Evolutionary conservation across 2,329 filamentous ascomycete genomes (phyloP), one percentile per base, ranked within the genome.

Genomic region (Tolypocladium paradoxum): DNA sequence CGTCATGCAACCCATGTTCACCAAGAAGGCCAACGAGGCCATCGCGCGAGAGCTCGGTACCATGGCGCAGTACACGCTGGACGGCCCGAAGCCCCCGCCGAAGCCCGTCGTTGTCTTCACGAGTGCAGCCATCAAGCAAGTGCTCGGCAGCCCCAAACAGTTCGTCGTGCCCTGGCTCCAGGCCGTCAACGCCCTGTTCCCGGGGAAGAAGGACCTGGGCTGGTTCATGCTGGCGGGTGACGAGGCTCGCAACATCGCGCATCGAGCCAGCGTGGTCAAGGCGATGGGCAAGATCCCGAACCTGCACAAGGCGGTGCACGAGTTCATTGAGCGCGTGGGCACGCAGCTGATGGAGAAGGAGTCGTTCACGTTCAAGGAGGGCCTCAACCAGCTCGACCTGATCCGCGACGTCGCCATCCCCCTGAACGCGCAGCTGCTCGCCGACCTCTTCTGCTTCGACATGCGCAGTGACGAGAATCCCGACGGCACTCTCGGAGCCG

Each of bases 381-480:
- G 67, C 0, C 65, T 73, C 1, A 61, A 66, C 54, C 71, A 74
- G 57, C 62, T 74, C 31, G 72, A 74, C 48, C 56, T 74, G 22
- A 65, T 74, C 51, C 70, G 72, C 14, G 79, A 83, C 49, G 75
- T 85, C 16, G 79, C 78, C 18, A 82, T 84, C 55, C 77, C 83
- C 12, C 69, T 78, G 1, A 81, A 80, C 5, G 74, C 80, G 3
- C 68, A 75, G 45, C 75, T 79, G 60, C 71, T 82, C 1, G 74
- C 78, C 0, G 76, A 82, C 43, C 67, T 80, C 14, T 81, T 83
- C 63, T 80, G 79, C 51, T 69, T 83, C 35, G 82, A 83, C 3
- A 60, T 85, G 33, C 79, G 80, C 58, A 77, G 75, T 0, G 66
- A 72, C 0, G 72, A 81, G 58, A 74, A 77, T 22, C 80, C 81